Evolutionary conservation across 192 early-diverging fungal species (phyloP), one percentile per base, ranked within the genome.

Genomic region (Rhizoclosmatium sp.): DNA sequence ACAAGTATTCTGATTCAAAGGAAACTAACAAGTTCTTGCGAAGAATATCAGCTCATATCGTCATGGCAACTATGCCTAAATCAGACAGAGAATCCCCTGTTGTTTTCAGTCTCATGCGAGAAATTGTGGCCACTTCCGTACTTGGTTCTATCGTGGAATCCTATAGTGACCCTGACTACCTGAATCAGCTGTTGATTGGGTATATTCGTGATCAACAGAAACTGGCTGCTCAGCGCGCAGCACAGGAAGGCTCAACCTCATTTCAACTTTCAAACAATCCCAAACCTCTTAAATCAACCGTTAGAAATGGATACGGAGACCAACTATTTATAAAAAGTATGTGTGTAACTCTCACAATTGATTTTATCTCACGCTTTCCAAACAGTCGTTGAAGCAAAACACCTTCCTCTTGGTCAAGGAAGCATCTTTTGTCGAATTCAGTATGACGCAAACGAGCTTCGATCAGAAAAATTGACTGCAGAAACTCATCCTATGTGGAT

Each of bases 41-140:
- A 19, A 70, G 64, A 3, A 59, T 85, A 3, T 66, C 80, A 2
- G 81, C 81, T 76, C 80, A 75, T 39, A 46, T 88, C 19, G 39
- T 76, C 41, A 65, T 80, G 10, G 23, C 71, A 2, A 49, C 83
- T 46, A 72, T 88, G 4, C 85, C 83, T 4, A 59, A 79, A 31
- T 40, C 69, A 4, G 85, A 88, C 59, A 61, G 79, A 19, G 71
- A 75, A 3, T 81, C 78, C 0, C 82, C 85, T 4, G 66, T 85
- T 3, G 82, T 86, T 3, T 85, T 86, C 47, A 65, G 66, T 3
- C 65, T 88, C 39, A 65, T 84, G 1, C 80, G 80, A 5, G 87
- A 88, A 61, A 82, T 88, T 58, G 16, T 88, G 4, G 87, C 83
- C n/a, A 88, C 87, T 0, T 78, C 80, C 7, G 85, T 88, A 2